A percentile compares a stretch with the other conserved stretches of the same genome.
Evolutionary conservation across 495 filamentous ascomycete genomes (phyloP).

Genomic region (Penicillium fimorum): DNA sequence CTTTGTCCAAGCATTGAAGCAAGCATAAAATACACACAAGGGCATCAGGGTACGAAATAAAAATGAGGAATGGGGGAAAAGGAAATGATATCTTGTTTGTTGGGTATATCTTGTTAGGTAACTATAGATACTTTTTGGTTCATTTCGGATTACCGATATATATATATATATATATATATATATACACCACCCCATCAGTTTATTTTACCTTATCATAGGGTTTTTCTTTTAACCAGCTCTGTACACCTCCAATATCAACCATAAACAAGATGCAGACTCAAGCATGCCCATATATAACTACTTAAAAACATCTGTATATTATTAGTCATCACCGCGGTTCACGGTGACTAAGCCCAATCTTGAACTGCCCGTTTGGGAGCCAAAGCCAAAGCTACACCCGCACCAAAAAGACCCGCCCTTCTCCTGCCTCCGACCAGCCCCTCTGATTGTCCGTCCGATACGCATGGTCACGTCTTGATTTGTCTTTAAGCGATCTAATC

Average conservation of each 20-base stretch:
- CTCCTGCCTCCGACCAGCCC: constrained; percentile 12
- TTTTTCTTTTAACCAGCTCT: not conserved
- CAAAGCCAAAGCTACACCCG: constrained; percentile 25
- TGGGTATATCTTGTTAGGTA: no score
- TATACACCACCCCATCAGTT: not conserved
- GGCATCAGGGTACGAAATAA: not conserved
- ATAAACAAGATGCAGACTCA: not conserved
- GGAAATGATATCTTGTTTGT: not conserved
- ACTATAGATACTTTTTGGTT: not conserved
- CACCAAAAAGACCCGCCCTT: constrained; percentile 28
- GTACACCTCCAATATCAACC: not conserved
- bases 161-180: no score
- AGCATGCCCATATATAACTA: not conserved
- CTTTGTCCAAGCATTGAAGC: not conserved
- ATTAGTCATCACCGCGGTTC: not conserved
- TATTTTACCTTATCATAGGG: not conserved
- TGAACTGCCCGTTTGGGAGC: constrained; percentile 4
- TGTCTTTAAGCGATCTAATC: not conserved
- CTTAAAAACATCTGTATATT: not conserved
- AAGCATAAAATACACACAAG: not conserved
- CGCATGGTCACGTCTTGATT: constrained; percentile 16
- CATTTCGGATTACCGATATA: no score
- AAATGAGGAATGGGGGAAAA: not conserved
- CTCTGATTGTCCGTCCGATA: constrained; percentile 13
- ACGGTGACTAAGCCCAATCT: not conserved